Evolutionary conservation across 129 eudicot species (phyloP), one percentile per base, ranked within the genome.

Genomic region (Oenanthe sinensis): DNA sequence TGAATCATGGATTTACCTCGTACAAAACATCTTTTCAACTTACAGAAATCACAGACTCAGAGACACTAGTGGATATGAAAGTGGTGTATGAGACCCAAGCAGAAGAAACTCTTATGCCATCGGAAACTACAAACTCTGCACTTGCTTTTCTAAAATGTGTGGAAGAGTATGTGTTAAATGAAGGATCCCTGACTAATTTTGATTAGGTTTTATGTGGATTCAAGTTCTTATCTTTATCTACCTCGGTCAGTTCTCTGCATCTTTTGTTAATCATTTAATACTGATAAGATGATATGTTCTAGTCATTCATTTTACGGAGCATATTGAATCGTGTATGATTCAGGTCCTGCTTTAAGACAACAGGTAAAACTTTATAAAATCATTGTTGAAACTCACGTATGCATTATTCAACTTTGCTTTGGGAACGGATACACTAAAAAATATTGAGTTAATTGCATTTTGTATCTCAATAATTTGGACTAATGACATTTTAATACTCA

Each of bases 41-140:
- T 40, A 82, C 86, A 26, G 83, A 68, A 42, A 55, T 84, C 33
- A 84, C 76, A 48, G 82, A 86, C 69, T 44, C 71, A 0, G 85
- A 86, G 83, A 86, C 88, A 36, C 52, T 81, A 22, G 82, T 85
- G 9, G 79, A 83, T 44, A 26, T 88, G 44, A 85, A 85, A 80
- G 84, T 85, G 47, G 62, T 81, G 50, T 85, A 81, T 30, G n/a
- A n/a, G n/a, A n/a, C 79, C 44, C 75, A 87, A 71, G 80, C 84
- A 16, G 82, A 79, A 19, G 79, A 85, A 58, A 76, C 74, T 43
- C 73, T 39, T 8, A 76, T 42, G 49, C 84, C 87, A 2, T 75
- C 33, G 26, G 79, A 84, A 52, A 87, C 90, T 8, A 71, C 60
- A 71, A 81, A 87, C 50, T 77, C 83, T 13, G 47, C 84, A 37